phyloP scores from a whole-genome alignment of 495 filamentous ascomycete genomes.

The Podospora pseudoanserina region DNA sequence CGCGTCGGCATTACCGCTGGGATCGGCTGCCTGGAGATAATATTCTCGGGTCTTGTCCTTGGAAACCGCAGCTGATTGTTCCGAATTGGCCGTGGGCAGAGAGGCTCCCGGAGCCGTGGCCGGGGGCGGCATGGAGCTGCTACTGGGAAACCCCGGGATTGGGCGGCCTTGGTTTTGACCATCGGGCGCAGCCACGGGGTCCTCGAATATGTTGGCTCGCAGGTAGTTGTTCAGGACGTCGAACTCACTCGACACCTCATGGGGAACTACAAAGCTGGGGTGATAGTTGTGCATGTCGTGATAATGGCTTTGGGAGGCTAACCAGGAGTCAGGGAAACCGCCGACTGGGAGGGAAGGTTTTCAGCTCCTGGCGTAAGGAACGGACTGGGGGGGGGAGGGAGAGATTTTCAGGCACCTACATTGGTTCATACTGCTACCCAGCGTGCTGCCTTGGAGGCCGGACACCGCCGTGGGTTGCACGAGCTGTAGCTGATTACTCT shows the following conservation, averaged over 20 bases:
- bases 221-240: slow-evolving; percentile 95
- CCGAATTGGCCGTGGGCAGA: slow-evolving; percentile 42
- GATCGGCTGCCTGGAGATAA: slow-evolving; percentile 95
- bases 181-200: slow-evolving; percentile 61
- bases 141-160: slow-evolving; percentile 38
- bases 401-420: slow-evolving; percentile 58
- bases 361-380: slow-evolving; percentile 32
- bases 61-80: slow-evolving; percentile 55
- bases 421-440: slow-evolving; percentile 60
- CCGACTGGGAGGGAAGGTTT: slow-evolving; percentile 37
- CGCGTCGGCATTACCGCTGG: slow-evolving; percentile 82
- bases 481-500: slow-evolving; percentile 49
- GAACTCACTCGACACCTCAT: slow-evolving; percentile 92
- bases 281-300: slow-evolving; percentile 94
- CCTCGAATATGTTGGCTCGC: slow-evolving; percentile 80
- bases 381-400: slow-evolving; percentile 14
- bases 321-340: slow-evolving; percentile 54
- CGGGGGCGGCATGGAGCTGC: slow-evolving; percentile 39
- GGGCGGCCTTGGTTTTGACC: slow-evolving; percentile 47
- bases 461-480: slow-evolving; percentile 55
- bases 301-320: slow-evolving; percentile 67
- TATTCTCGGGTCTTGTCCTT: slow-evolving; percentile 88
- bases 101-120: slow-evolving; percentile 39
- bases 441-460: slow-evolving; percentile 49
- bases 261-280: slow-evolving; percentile 91